phyloP scores from a whole-genome alignment of 441 rosid genomes.

The Adansonia gregorii region DNA sequence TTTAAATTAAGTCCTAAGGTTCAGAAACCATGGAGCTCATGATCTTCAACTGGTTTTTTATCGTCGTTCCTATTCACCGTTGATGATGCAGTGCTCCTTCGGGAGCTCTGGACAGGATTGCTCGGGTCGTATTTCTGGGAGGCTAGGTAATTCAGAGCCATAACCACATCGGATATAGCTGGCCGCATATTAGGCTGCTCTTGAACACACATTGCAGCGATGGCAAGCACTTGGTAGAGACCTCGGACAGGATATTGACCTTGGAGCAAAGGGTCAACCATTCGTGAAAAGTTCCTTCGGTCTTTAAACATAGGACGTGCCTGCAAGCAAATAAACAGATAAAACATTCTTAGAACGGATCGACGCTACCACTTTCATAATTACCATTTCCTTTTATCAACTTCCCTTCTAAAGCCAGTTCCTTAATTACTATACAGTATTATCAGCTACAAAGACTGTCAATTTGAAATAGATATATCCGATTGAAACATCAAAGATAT shows the following conservation, averaged over 20 bases:
- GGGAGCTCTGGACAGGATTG: conserved; percentile 38
- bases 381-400: background rate
- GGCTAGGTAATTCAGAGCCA: conserved; percentile 47
- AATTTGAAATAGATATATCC: background rate
- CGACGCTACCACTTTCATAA: background rate
- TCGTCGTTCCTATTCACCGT: conserved; percentile 30
- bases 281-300: conserved; percentile 46
- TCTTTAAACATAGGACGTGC: conserved; percentile 69
- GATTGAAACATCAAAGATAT: conserved; percentile 15
- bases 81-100: conserved; percentile 25
- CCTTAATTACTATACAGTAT: background rate
- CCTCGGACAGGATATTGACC: conserved; percentile 61
- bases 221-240: conserved; percentile 65
- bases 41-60: conserved; percentile 18
- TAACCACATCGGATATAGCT: conserved; percentile 41
- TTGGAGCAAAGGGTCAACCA: conserved; percentile 58
- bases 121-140: conserved; percentile 43
- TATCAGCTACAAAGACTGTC: background rate
- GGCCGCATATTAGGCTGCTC: conserved; percentile 62
- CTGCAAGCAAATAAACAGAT: conserved; percentile 36
- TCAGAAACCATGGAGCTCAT: conserved; percentile 25
- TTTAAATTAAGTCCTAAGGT: conserved; percentile 24
- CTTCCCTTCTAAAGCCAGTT: conserved; percentile 1
- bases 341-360: background rate
- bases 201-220: conserved; percentile 79